A percentile compares a stretch with the other conserved stretches of the same genome.
phyloP scores from a whole-genome alignment of 1,139 yeast genomes.

The Neolecta irregularis region DNA sequence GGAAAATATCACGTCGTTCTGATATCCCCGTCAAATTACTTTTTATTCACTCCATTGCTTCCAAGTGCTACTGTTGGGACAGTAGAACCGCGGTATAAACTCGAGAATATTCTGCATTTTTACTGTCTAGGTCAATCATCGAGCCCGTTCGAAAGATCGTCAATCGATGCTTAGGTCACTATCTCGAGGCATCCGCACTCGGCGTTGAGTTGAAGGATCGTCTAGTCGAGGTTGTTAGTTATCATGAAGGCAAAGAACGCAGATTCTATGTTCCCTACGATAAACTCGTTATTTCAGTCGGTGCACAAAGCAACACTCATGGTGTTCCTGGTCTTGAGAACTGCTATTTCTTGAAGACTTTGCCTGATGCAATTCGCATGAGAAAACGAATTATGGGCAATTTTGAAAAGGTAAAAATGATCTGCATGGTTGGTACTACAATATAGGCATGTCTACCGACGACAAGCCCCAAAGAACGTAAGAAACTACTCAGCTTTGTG shows the following conservation, averaged over 20 bases:
- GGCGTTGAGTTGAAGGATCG: constrained; percentile 57
- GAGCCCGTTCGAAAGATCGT: constrained; percentile 46
- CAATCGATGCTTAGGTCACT: constrained; percentile 55
- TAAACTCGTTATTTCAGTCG: constrained; percentile 47
- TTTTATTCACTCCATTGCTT: constrained; percentile 72
- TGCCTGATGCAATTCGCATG: constrained; percentile 46
- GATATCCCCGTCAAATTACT: constrained; percentile 87
- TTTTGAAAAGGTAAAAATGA: too few relatives aligned
- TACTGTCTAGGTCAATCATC: constrained; percentile 66
- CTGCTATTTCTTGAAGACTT: constrained; percentile 39
- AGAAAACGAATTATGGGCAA: constrained; percentile 39
- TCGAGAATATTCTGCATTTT: too few relatives aligned
- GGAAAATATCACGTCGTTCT: constrained; percentile 74
- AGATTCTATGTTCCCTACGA: constrained; percentile 45
- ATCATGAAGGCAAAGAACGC: constrained; percentile 42
- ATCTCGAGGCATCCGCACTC: constrained; percentile 84
- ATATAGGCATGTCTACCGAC: too few relatives aligned
- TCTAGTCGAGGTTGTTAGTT: constrained; percentile 41
- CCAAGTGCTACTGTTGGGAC: constrained; percentile 94
- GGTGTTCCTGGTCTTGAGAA: constrained; percentile 48
- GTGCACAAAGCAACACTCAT: constrained; percentile 48
- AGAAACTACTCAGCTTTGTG: constrained; percentile 42
- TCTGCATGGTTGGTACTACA: constrained; percentile 49
- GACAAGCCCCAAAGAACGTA: constrained; percentile 44
- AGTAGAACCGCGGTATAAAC: constrained; percentile 73